Evolutionary conservation across 2,329 filamentous ascomycete genomes (phyloP).

Genomic region (Mycogone perniciosa): DNA sequence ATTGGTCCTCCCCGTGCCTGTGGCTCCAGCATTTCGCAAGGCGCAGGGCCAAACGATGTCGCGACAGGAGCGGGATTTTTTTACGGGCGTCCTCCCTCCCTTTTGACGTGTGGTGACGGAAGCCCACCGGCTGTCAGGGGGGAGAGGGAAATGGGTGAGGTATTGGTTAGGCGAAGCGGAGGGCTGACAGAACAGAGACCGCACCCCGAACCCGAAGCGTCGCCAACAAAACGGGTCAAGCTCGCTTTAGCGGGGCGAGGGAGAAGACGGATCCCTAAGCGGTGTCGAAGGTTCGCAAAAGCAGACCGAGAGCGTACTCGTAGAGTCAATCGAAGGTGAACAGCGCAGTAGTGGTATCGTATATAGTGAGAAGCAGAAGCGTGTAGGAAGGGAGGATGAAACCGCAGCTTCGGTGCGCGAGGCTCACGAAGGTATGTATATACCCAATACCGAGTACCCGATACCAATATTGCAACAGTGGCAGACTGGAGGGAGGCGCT

Average conservation of each 20-base stretch:
- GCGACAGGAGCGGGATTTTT: background rate
- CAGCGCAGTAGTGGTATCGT: too few species aligned
- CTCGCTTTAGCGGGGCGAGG: background rate
- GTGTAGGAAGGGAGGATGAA: too few species aligned
- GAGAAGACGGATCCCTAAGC: too few species aligned
- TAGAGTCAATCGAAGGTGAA: too few species aligned
- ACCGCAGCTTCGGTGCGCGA: too few species aligned
- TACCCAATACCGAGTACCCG: too few species aligned
- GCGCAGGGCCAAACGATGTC: background rate
- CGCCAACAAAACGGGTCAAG: background rate
- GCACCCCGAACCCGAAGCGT: background rate
- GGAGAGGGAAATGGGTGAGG: background rate
- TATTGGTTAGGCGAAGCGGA: background rate
- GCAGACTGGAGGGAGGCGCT: background rate
- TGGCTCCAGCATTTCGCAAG: constrained; percentile 26
- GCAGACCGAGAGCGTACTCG: too few species aligned
- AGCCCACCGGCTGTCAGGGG: background rate
- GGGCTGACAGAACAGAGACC: background rate
- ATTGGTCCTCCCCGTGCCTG: constrained; percentile 27
- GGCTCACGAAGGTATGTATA: too few species aligned
- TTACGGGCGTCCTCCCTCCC: background rate
- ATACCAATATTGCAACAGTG: too few species aligned
- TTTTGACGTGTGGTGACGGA: background rate
- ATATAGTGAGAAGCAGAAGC: too few species aligned
- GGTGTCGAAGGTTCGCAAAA: too few species aligned